Evolutionary conservation across 495 filamentous ascomycete species (phyloP), one percentile per base, ranked within the genome.

Genomic region (Xylaria telfairii): DNA sequence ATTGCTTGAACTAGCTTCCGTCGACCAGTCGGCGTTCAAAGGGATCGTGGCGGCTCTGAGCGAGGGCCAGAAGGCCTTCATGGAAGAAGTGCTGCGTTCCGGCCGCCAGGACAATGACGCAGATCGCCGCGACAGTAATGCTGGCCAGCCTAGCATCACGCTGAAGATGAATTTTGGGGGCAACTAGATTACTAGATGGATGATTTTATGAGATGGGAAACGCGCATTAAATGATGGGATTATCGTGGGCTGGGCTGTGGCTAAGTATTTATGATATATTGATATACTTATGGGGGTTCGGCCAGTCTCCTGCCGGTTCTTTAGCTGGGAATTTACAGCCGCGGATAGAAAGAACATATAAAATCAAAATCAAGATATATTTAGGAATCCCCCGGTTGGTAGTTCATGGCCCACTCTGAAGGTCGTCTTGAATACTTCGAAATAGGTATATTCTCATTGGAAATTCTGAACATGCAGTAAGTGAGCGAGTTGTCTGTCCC

Each of bases 131-230:
- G 81, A 78, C 2, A 81, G 62, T 12, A 85, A 81, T 53, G 85
- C 85, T 42, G 88, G 84, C 70, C 88, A 90, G 80, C 96, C 96
- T 17, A 97, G 83, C 70, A 99, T 99, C 87, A 93, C 93, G 63
- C 77, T 99, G 79, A 93, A 95, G 85, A 94, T 98, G 92, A 87
- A 97, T 77, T 98, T 99, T 87, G 87, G 87, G 4, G 78, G 28
- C 6, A 69, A 4, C 24, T 69, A 69, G 42, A 34, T 68, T 9
- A 13, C 13, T 5, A 15, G 49, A 7, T 54, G 13, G 49, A 54
- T n/a, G 46, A 26, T 56, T 7, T 42, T 26, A 61, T 34, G 47
- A 54, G 28, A 79, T 15, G 77, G 44, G 26, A 57, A 28, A 17
- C n/a, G 64, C n/a, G 7, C 17, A 56, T 24, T 5, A 41, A 24